phyloP scores from a whole-genome alignment of 129 eudicot genomes.

The Escallonia herrerae region DNA sequence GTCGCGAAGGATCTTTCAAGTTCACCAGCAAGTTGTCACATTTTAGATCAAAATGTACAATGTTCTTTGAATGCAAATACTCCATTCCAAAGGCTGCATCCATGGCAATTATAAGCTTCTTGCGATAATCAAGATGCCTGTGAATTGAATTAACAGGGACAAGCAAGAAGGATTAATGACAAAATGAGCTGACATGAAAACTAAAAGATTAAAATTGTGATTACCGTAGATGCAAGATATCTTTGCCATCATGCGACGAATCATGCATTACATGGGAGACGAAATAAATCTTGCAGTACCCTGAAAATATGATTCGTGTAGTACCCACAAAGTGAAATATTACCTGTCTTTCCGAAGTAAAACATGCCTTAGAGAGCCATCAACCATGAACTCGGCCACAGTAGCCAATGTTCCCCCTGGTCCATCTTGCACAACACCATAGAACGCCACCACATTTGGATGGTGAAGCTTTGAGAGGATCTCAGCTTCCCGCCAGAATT shows the following conservation, averaged over 20 bases:
- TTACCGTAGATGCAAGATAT: too few species aligned
- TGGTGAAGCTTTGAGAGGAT: constrained; percentile 90
- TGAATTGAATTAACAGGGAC: neutral
- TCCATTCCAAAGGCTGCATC: constrained; percentile 99
- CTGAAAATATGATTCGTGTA: too few species aligned
- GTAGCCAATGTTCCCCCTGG: constrained; percentile 93
- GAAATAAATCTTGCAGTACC: too few species aligned
- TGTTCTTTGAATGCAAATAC: constrained; percentile 83
- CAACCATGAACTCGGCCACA: constrained; percentile 88
- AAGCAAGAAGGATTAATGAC: constrained; percentile 1
- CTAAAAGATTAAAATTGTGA: neutral
- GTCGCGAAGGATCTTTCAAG: constrained; percentile 87
- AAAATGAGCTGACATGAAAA: neutral
- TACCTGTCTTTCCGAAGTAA: constrained; percentile 83
- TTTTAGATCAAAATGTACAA: constrained; percentile 91
- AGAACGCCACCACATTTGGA: constrained; percentile 93
- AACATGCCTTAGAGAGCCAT: constrained; percentile 89
- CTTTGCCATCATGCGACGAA: too few species aligned
- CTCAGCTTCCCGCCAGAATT: constrained; percentile 92
- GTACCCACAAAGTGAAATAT: neutral
- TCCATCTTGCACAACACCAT: constrained; percentile 93
- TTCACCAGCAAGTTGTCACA: constrained; percentile 92
- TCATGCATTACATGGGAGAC: too few species aligned
- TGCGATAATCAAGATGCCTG: constrained; percentile 87
- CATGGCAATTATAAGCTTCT: constrained; percentile 80